phyloP scores from a whole-genome alignment of 2,329 filamentous ascomycete genomes.

The Parastagonospora avenae region DNA sequence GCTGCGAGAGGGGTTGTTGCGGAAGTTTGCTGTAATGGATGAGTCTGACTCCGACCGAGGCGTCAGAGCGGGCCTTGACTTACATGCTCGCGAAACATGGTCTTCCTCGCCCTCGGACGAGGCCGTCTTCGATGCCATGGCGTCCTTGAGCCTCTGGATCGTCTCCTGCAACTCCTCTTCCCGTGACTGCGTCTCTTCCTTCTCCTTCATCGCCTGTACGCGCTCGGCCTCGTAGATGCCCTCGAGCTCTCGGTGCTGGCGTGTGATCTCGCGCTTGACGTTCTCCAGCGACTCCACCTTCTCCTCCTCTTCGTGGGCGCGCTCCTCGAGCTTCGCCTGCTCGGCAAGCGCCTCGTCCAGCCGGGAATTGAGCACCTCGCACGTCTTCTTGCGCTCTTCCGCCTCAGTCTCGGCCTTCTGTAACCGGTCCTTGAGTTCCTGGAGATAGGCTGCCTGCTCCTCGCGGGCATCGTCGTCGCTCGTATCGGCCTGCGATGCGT shows the following conservation, averaged over 20 bases:
- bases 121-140: slow-evolving; percentile 74
- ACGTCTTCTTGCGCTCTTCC: slow-evolving; percentile 82
- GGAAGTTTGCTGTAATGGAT: slow-evolving; percentile 46
- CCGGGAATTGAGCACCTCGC: slow-evolving; percentile 80
- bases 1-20: slow-evolving; percentile 50
- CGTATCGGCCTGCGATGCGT: slow-evolving; percentile 42
- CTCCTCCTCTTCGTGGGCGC: slow-evolving; percentile 83
- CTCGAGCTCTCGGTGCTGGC: slow-evolving; percentile 89
- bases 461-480: slow-evolving; percentile 71
- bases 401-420: slow-evolving; percentile 78
- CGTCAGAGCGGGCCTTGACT: slow-evolving; percentile 25
- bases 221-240: slow-evolving; percentile 90
- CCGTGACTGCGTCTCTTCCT: slow-evolving; percentile 80
- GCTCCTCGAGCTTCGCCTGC: slow-evolving; percentile 85
- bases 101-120: slow-evolving; percentile 57
- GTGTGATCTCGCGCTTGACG: slow-evolving; percentile 81
- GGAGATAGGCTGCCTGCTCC: slow-evolving; percentile 77
- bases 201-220: slow-evolving; percentile 85
- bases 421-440: slow-evolving; percentile 83
- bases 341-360: slow-evolving; percentile 85
- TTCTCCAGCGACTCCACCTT: slow-evolving; percentile 79
- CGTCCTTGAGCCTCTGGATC: slow-evolving; percentile 91
- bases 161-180: slow-evolving; percentile 91
- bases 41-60: slow-evolving; percentile 15
- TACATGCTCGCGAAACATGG: slow-evolving; percentile 58